phyloP scores from a whole-genome alignment of 176 grass and related monocot species.

The Hordeum vulgare region MorexV3_pseudomolecules_assembly NC_058518.1:251878397-251878896 shows the following conservation, averaged over 20 bases:
- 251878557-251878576: constrained; percentile 3
- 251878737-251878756: neutral
- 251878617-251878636: constrained; percentile 87
- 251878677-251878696: constrained; percentile 91
- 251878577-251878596: neutral
- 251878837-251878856: neutral
- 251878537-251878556: constrained; percentile 7
- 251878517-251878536: constrained; percentile 38
- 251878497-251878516: constrained; percentile 93
- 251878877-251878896: neutral
- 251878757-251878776: neutral
- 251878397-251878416: neutral
- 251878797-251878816: neutral
- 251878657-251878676: constrained; percentile 94
- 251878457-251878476: constrained; percentile 92
- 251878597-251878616: constrained; percentile 73
- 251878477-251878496: constrained; percentile 99
- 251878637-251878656: constrained; percentile 91
- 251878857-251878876: neutral
- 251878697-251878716: constrained; percentile 40
- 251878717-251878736: neutral
- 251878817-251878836: neutral
- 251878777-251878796: neutral
- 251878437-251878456: constrained; percentile 94
- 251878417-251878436: constrained; percentile 58